These are phyloP conservation scores for Nigrograna mackinnonii DNA, from an alignment of 2,329 filamentous ascomycete genomes.

Conservation along the genomic window DNA sequence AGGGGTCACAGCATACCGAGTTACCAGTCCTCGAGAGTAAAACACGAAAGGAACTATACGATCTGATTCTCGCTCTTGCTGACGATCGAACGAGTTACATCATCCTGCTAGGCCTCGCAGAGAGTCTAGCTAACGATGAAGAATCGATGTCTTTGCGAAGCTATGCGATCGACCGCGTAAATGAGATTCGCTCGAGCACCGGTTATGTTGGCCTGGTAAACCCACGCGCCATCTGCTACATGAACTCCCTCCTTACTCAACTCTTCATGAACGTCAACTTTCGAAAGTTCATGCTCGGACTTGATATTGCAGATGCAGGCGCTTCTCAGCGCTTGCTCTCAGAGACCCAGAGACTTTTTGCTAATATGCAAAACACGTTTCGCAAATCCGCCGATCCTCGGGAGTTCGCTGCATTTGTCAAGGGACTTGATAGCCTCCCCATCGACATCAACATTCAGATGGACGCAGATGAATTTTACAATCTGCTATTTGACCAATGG, in stretches of 20 bases:
- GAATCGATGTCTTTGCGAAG: slow-evolving; percentile 63
- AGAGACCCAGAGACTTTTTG: slow-evolving; percentile 82
- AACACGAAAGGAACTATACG: slow-evolving; percentile 41
- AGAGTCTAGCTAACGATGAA: slow-evolving; percentile 19
- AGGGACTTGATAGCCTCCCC: slow-evolving; percentile 76
- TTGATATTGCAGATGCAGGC: slow-evolving; percentile 56
- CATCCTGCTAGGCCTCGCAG: slow-evolving; percentile 29
- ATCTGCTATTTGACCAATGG: slow-evolving; percentile 87
- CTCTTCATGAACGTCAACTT: slow-evolving; percentile 95
- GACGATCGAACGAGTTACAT: slow-evolving; percentile 34
- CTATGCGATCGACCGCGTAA: slow-evolving; percentile 61
- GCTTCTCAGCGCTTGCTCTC: slow-evolving; percentile 69
- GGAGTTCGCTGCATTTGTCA: slow-evolving; percentile 73
- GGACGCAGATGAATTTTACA: slow-evolving; percentile 98
- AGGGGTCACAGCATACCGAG: slow-evolving; percentile 2
- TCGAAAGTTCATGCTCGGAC: slow-evolving; percentile 75
- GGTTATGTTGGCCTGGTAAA: slow-evolving; percentile 92
- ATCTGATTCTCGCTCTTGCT: slow-evolving; percentile 34
- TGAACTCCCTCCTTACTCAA: slow-evolving; percentile 93
- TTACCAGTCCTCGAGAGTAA: slow-evolving; percentile 39
- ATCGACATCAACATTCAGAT: slow-evolving; percentile 93
- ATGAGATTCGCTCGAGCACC: slow-evolving; percentile 72
- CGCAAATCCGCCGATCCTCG: slow-evolving; percentile 74
- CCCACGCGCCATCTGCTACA: slow-evolving; percentile 93
- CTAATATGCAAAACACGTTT: slow-evolving; percentile 81